Evolutionary conservation across 164 flowering plant genomes (phyloP).

Genomic region (Protea cynaroides): DNA sequence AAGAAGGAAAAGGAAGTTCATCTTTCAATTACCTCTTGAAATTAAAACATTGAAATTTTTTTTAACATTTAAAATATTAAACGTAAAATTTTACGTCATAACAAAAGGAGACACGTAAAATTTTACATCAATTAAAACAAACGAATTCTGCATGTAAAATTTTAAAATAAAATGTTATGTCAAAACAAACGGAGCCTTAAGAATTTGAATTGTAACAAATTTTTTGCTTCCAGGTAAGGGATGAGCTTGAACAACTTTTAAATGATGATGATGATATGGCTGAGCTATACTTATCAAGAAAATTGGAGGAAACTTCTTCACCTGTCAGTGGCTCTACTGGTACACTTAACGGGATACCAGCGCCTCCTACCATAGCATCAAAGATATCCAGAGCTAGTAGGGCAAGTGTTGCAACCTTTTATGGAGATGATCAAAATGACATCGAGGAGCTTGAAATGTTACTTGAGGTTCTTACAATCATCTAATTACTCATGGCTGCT

Average conservation of each 20-base stretch:
- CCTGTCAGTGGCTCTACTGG: conserved; percentile 63
- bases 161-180: too few species aligned
- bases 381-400: conserved; percentile 81
- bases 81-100: too few species aligned
- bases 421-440: conserved; percentile 86
- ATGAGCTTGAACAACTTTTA: conserved; percentile 93
- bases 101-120: too few species aligned
- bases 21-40: too few species aligned
- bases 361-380: conserved; percentile 74
- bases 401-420: conserved; percentile 57
- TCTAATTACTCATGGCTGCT: conserved; percentile 1
- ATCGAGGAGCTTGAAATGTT: conserved; percentile 97
- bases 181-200: too few species aligned
- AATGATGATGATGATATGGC: conserved; percentile 99
- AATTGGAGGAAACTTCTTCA: conserved; percentile 52
- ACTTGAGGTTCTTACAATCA: conserved; percentile 58
- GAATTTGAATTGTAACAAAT: too few species aligned
- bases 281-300: conserved; percentile 87
- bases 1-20: too few species aligned
- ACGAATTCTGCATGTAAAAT: too few species aligned
- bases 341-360: conserved; percentile 55
- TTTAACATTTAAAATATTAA: too few species aligned
- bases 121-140: too few species aligned
- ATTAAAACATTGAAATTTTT: too few species aligned
- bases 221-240: conserved; percentile 56